Evolutionary conservation across 2,329 filamentous ascomycete species (phyloP).

Genomic region (Falciphora oryzae): DNA sequence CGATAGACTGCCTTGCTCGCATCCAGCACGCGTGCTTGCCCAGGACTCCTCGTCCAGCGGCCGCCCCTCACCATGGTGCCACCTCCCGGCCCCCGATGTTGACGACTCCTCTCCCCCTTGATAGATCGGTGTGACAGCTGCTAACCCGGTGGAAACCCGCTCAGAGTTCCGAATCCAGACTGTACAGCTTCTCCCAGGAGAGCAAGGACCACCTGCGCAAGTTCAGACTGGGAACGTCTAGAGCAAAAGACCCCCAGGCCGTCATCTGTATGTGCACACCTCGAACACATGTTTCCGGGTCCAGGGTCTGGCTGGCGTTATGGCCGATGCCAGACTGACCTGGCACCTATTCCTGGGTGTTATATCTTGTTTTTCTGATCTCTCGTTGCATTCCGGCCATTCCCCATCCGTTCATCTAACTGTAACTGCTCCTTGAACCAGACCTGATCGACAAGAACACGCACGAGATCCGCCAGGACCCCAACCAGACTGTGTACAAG

Average conservation of each 20-base stretch:
- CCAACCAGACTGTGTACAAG: constrained; percentile 71
- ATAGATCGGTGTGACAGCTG: background rate
- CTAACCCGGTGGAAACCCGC: background rate
- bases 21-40: background rate
- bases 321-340: background rate
- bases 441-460: constrained; percentile 83
- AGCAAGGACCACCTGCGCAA: constrained; percentile 88
- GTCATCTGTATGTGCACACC: constrained; percentile 73
- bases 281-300: background rate
- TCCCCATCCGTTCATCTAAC: background rate
- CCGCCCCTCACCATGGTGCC: constrained; percentile 20
- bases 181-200: constrained; percentile 89
- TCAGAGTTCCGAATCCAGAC: constrained; percentile 70
- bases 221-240: constrained; percentile 86
- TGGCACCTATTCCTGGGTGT: background rate
- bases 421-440: constrained; percentile 3
- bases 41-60: background rate
- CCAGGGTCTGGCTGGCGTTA: background rate
- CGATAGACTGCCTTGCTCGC: background rate
- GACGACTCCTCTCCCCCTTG: background rate
- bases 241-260: constrained; percentile 80
- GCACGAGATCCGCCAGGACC: constrained; percentile 81
- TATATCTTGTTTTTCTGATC: background rate
- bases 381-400: background rate
- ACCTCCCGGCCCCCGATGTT: background rate